Conservation (phyloP, 2,329 filamentous ascomycete genomes). For the Ascochyta fabae region DNA sequence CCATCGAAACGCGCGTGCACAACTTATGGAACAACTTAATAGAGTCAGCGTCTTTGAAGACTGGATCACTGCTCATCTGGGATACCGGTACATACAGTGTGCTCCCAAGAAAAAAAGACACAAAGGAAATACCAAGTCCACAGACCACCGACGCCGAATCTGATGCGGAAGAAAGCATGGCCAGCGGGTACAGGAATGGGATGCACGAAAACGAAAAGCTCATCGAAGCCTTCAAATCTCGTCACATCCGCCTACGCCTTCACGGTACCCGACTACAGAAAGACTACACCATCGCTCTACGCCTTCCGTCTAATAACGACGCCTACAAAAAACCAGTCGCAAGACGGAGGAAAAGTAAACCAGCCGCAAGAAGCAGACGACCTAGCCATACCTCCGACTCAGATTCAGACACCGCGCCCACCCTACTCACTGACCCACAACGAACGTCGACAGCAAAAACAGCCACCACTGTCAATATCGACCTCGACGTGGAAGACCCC, state of each 20-base stretch:
- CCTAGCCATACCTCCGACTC: not conserved
- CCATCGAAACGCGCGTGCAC: slow-evolving; percentile 55
- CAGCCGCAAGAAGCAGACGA: not conserved
- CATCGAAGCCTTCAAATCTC: slow-evolving; percentile 46
- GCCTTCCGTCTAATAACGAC: slow-evolving; percentile 47
- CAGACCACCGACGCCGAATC: slow-evolving; percentile 40
- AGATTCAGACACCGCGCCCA: not conserved
- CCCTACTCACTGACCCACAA: too few species aligned
- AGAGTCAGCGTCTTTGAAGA: slow-evolving; percentile 52
- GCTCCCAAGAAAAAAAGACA: slow-evolving; percentile 30
- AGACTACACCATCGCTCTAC: slow-evolving; percentile 50
- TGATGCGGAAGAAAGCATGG: not conserved
- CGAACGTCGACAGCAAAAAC: too few species aligned
- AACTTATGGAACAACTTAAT: slow-evolving; percentile 56
- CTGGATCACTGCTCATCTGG: slow-evolving; percentile 55
- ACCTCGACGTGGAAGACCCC: too few species aligned
- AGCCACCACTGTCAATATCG: too few species aligned
- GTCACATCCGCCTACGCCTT: slow-evolving; percentile 52
- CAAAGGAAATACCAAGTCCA: slow-evolving; percentile 25
- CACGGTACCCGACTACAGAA: slow-evolving; percentile 49
- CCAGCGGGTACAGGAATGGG: not conserved
- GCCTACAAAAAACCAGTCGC: slow-evolving; percentile 26
- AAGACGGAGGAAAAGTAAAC: slow-evolving; percentile 20
- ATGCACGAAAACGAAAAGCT: slow-evolving; percentile 47
- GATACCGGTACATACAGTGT: slow-evolving; percentile 55